Evolutionary conservation across 1,139 yeast species (phyloP).

Genomic region (Kodamaea sp.): DNA sequence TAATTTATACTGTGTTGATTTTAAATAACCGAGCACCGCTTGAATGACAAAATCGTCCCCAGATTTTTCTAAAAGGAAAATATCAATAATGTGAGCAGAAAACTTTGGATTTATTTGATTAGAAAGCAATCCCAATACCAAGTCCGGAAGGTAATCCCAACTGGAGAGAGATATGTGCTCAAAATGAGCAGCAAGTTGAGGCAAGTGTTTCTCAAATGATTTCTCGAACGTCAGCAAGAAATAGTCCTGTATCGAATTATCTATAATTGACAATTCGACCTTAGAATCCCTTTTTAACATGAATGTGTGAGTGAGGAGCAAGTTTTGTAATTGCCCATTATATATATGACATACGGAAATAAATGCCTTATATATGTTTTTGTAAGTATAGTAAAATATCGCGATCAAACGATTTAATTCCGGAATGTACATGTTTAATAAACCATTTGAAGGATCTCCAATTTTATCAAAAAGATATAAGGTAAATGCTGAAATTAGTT

Average conservation of each 20-base stretch:
- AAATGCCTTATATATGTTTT: conserved; percentile 38
- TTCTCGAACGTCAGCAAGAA: conserved; percentile 41
- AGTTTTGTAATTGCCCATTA: conserved; percentile 28
- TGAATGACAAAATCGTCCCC: conserved; percentile 51
- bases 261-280: conserved; percentile 6
- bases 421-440: conserved; percentile 15
- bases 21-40: conserved; percentile 46
- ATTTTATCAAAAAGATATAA: not conserved
- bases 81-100: conserved; percentile 44
- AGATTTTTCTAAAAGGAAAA: conserved; percentile 49
- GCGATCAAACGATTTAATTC: conserved; percentile 38
- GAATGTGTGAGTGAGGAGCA: conserved; percentile 17
- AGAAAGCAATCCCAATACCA: conserved; percentile 20
- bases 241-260: conserved; percentile 13
- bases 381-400: conserved; percentile 35
- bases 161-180: conserved; percentile 33
- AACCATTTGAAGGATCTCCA: not conserved
- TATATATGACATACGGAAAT: conserved; percentile 43
- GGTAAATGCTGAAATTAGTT: conserved; percentile 6
- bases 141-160: conserved; percentile 23
- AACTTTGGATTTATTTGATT: conserved; percentile 25
- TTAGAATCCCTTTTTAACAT: conserved; percentile 3
- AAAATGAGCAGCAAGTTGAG: conserved; percentile 51
- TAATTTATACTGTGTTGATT: conserved; percentile 47
- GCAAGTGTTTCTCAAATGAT: conserved; percentile 41